phyloP scores from a whole-genome alignment of 495 filamentous ascomycete species.

The Podospora fimiseda region DNA sequence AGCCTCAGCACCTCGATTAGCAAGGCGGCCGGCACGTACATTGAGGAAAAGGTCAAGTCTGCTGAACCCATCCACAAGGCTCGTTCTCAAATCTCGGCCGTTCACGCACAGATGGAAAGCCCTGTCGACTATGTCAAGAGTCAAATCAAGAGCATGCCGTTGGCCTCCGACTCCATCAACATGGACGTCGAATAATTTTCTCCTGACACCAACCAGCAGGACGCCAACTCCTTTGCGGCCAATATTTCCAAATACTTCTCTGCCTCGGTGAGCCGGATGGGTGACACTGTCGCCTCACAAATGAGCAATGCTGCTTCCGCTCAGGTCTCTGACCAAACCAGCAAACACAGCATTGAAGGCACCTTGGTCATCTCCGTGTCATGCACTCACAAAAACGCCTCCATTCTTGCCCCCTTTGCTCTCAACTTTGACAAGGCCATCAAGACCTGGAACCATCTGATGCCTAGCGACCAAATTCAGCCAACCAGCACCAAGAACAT shows the following conservation, averaged over 20 bases:
- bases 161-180: not conserved
- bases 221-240: not conserved
- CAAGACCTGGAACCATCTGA: not conserved
- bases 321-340: not conserved
- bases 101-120: not conserved
- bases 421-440: conserved; percentile 3
- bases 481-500: not conserved
- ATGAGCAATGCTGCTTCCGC: not conserved
- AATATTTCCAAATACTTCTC: not conserved
- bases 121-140: conserved; percentile 1
- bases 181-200: not conserved
- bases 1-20: not conserved
- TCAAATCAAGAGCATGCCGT: not conserved
- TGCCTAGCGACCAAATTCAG: not conserved
- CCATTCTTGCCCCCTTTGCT: not conserved
- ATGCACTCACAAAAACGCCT: conserved; percentile 1
- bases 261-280: not conserved
- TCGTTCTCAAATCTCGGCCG: not conserved
- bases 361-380: not conserved
- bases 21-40: not conserved
- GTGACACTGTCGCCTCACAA: not conserved
- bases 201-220: not conserved
- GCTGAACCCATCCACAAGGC: not conserved
- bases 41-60: not conserved
- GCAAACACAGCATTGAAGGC: not conserved